These are phyloP conservation scores for Platanus orientalis DNA, from an alignment of 164 flowering plant genomes.

Conservation along the genomic window DNA sequence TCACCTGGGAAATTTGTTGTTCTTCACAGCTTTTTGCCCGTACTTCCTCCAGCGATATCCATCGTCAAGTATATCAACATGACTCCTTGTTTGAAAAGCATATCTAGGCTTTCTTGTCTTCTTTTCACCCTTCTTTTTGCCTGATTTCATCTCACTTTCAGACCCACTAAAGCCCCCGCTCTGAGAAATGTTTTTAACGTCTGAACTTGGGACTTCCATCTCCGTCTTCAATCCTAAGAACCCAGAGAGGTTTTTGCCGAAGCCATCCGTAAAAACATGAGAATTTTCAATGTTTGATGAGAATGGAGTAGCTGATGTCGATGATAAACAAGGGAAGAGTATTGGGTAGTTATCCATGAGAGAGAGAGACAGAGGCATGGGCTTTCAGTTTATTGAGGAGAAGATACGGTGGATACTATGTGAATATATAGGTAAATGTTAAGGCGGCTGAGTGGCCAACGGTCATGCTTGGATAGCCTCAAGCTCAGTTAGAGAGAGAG, in stretches of 20 bases:
- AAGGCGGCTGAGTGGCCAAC: constrained; percentile 19
- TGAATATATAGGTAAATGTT: too few species aligned
- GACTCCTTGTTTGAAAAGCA: constrained; percentile 80
- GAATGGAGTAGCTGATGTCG: constrained; percentile 1
- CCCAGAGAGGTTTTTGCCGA: constrained; percentile 16
- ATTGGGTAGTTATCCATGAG: constrained; percentile 31
- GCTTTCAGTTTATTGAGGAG: neutral
- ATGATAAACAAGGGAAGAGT: constrained; percentile 28
- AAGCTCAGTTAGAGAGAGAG: neutral
- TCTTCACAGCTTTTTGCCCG: constrained; percentile 88
- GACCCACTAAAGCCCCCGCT: constrained; percentile 5
- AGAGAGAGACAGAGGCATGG: constrained; percentile 4
- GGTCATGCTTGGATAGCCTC: neutral
- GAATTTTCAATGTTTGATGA: constrained; percentile 9
- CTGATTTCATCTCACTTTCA: constrained; percentile 15
- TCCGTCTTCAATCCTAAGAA: constrained; percentile 18
- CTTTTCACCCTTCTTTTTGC: constrained; percentile 35
- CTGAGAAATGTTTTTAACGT: neutral
- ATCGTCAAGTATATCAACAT: constrained; percentile 85
- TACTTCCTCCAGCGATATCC: constrained; percentile 93
- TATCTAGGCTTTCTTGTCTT: constrained; percentile 44
- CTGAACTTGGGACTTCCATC: neutral
- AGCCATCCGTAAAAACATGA: constrained; percentile 8
- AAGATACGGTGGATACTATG: neutral
- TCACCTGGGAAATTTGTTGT: constrained; percentile 82